A percentile compares a stretch with the other conserved stretches of the same genome.
These are phyloP conservation scores for Pseudogymnoascus sp. DNA, from an alignment of 2,329 filamentous ascomycete genomes.

Conservation along the genomic window DNA sequence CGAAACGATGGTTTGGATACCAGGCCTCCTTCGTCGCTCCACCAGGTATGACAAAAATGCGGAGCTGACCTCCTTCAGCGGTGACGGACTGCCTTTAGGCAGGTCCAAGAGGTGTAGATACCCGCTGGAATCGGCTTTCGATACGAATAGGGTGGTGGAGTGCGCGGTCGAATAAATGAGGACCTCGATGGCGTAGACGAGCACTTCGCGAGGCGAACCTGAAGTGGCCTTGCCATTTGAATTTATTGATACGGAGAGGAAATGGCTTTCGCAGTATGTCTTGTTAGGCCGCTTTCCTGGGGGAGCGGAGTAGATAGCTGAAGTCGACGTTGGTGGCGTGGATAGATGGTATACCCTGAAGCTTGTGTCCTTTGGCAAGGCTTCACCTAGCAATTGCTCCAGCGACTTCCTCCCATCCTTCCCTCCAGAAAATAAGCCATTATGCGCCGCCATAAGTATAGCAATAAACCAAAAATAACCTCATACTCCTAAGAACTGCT, in stretches of 20 bases:
- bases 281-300: conserved; percentile 62
- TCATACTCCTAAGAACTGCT: background rate
- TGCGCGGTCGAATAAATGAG: conserved; percentile 75
- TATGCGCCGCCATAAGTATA: conserved; percentile 25
- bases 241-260: conserved; percentile 49
- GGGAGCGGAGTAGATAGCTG: conserved; percentile 71
- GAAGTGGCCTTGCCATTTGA: conserved; percentile 22
- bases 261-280: conserved; percentile 85
- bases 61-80: conserved; percentile 63
- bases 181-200: conserved; percentile 79
- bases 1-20: conserved; percentile 67
- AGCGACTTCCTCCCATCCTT: conserved; percentile 21
- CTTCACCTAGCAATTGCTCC: conserved; percentile 21
- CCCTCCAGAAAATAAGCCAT: conserved; percentile 16
- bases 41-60: conserved; percentile 72
- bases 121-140: conserved; percentile 94
- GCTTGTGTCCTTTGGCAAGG: conserved; percentile 43
- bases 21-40: conserved; percentile 52
- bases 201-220: conserved; percentile 33
- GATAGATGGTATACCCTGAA: conserved; percentile 81
- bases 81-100: conserved; percentile 56
- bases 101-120: conserved; percentile 62
- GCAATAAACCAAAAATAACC: conserved; percentile 10
- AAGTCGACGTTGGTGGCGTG: conserved; percentile 66
- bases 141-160: conserved; percentile 84